Conservation (phyloP, 257 asterid genomes). For the Mitragyna speciosa region DNA sequence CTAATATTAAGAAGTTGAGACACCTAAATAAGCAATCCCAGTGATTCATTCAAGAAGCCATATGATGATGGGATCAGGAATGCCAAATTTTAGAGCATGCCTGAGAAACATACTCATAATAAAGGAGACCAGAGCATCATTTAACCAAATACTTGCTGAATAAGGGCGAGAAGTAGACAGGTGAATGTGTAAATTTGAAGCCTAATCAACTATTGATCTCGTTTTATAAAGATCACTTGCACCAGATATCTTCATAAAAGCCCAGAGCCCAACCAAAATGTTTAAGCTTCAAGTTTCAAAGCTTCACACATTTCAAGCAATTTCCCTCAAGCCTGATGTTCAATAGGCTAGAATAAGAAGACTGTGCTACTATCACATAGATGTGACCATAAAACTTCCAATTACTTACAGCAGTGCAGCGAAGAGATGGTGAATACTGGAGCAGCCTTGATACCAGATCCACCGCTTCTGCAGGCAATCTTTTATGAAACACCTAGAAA, state of each 20-base stretch:
- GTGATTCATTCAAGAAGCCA: background rate
- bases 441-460: constrained; percentile 90
- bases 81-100: background rate
- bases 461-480: constrained; percentile 76
- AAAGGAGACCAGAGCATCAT: background rate
- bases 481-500: constrained; percentile 62
- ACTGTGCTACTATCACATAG: background rate
- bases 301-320: background rate
- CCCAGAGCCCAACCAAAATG: background rate
- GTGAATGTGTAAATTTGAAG: background rate
- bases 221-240: background rate
- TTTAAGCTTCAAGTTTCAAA: background rate
- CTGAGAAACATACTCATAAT: background rate
- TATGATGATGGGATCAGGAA: background rate
- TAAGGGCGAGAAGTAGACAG: background rate
- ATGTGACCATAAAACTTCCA: background rate
- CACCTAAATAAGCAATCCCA: background rate
- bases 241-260: background rate
- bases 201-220: background rate
- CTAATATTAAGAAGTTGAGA: background rate
- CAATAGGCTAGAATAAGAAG: background rate
- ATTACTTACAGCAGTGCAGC: constrained; percentile 82
- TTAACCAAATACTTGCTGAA: background rate
- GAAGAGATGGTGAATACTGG: constrained; percentile 81
- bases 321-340: no score